Conservation (phyloP, 139 green algal species). For the Coelastrella sp. region DNA sequence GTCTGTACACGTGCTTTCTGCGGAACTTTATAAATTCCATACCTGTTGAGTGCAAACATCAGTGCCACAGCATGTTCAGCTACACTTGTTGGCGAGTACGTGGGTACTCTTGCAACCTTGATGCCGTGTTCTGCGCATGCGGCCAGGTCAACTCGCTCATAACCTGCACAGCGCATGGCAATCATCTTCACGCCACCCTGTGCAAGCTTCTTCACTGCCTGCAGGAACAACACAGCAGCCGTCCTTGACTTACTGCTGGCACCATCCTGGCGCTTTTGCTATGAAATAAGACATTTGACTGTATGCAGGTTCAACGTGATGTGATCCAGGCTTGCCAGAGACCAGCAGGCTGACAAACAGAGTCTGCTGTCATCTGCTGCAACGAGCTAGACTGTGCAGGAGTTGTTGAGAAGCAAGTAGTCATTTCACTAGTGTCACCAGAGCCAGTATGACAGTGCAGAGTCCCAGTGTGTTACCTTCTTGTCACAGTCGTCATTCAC, state of each 20-base stretch:
- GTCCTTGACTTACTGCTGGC: too few species aligned
- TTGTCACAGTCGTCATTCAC: conserved; percentile 75
- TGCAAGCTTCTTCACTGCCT: conserved; percentile 66
- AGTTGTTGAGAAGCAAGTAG: too few species aligned
- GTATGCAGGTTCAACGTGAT: background rate
- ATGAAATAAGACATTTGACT: too few species aligned
- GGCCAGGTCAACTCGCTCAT: conserved; percentile 74
- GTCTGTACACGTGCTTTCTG: too few species aligned
- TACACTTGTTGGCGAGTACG: conserved; percentile 79
- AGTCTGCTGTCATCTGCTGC: too few species aligned
- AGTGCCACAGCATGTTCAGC: conserved; percentile 84
- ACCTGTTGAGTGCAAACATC: conserved; percentile 77
- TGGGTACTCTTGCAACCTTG: conserved; percentile 76
- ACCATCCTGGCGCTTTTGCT: too few species aligned
- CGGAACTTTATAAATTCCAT: too few species aligned
- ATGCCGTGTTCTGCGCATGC: conserved; percentile 60
- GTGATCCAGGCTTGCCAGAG: too few species aligned
- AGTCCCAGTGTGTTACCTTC: conserved; percentile 33
- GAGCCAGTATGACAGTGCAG: too few species aligned
- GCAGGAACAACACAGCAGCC: conserved; percentile 6
- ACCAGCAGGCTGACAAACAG: too few species aligned
- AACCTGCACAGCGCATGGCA: conserved; percentile 85
- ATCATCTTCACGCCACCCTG: conserved; percentile 71
- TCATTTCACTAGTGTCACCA: too few species aligned
- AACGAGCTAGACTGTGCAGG: too few species aligned